phyloP scores from a whole-genome alignment of 306 rosid genomes.

The Dicorynia guianensis region DNA sequence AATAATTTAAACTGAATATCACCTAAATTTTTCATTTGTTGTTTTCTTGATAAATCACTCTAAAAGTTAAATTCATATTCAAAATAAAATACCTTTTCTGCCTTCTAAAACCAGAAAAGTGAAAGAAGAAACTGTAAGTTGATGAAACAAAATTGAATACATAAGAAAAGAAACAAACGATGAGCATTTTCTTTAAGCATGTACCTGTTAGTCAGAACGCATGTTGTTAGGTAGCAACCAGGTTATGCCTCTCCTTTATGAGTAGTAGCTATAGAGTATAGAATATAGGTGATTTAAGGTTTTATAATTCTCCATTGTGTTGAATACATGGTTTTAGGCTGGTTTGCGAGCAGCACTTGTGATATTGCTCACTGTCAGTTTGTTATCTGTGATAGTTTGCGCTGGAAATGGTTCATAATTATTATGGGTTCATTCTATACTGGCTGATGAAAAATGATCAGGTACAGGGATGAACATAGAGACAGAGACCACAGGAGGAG shows the following conservation, averaged over 20 bases:
- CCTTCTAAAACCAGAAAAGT: not conserved
- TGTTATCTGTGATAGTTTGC: not conserved
- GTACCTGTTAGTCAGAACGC: not conserved
- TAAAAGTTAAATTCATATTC: not conserved
- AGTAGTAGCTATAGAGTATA: not conserved
- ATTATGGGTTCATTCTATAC: not conserved
- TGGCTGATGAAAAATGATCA: conserved; percentile 36
- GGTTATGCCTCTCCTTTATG: not conserved
- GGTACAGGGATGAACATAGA: conserved; percentile 67
- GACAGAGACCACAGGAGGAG: conserved; percentile 62
- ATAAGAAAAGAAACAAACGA: not conserved
- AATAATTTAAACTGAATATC: too few relatives aligned
- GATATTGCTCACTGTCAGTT: not conserved
- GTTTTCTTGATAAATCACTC: not conserved
- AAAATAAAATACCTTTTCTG: not conserved
- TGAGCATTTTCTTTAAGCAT: not conserved
- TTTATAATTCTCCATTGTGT: not conserved
- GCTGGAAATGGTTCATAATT: not conserved
- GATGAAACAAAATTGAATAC: too few relatives aligned
- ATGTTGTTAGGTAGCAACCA: not conserved
- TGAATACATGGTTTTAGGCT: not conserved
- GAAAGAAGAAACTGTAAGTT: too few relatives aligned
- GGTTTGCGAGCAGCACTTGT: not conserved
- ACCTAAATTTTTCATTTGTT: too few relatives aligned
- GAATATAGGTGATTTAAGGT: not conserved